Evolutionary conservation across 495 filamentous ascomycete genomes (phyloP).

Genomic region (Cercophora samala): DNA sequence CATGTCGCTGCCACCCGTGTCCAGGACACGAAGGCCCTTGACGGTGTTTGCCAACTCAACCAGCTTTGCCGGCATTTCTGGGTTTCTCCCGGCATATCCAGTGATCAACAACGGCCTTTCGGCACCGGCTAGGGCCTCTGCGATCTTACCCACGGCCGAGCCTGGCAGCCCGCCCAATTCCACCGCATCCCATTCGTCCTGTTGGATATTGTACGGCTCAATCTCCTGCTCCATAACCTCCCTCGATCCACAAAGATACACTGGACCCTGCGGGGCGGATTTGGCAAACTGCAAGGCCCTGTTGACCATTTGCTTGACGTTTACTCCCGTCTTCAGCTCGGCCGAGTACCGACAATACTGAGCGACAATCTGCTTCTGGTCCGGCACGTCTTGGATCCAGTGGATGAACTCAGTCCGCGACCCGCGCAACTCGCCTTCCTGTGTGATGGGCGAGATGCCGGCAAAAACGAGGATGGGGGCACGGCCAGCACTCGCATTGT

Average conservation of each 20-base stretch:
- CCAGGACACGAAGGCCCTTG: conserved; percentile 76
- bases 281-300: conserved; percentile 83
- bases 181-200: conserved; percentile 70
- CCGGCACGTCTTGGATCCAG: conserved; percentile 95
- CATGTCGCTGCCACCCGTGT: conserved; percentile 92
- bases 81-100: conserved; percentile 77
- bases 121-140: conserved; percentile 66
- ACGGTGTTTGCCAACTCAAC: conserved; percentile 75
- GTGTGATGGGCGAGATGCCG: conserved; percentile 82
- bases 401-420: conserved; percentile 93
- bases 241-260: conserved; percentile 78
- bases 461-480: conserved; percentile 89
- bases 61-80: conserved; percentile 64
- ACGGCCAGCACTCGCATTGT: conserved; percentile 84
- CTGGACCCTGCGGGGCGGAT: conserved; percentile 78
- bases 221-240: conserved; percentile 95
- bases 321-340: conserved; percentile 87
- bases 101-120: conserved; percentile 76
- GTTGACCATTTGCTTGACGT: conserved; percentile 95
- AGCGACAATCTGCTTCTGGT: conserved; percentile 85
- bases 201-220: conserved; percentile 71
- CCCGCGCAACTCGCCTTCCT: conserved; percentile 86
- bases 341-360: conserved; percentile 94
- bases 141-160: conserved; percentile 63
- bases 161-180: conserved; percentile 69